phyloP scores from a whole-genome alignment of 768 basidiomycete genomes.

The Trametes villosa region DNA sequence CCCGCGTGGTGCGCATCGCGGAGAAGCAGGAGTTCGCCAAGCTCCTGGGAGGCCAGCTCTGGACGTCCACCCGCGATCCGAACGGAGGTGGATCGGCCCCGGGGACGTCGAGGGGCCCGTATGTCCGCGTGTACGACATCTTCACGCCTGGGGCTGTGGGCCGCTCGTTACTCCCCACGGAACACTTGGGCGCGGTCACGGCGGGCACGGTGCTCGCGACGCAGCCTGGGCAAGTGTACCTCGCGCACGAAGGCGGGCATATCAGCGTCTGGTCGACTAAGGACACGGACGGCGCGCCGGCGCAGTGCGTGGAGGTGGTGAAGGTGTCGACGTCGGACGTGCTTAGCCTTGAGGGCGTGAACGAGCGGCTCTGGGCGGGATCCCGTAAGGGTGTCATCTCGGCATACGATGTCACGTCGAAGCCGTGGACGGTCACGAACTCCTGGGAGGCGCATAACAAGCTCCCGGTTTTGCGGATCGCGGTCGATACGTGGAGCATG shows the following conservation, averaged over 20 bases:
- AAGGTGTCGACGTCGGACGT: conserved; percentile 85
- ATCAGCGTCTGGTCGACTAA: conserved; percentile 77
- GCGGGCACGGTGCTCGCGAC: conserved; percentile 77
- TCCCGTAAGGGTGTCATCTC: conserved; percentile 80
- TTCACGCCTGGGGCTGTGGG: conserved; percentile 61
- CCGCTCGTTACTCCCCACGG: conserved; percentile 60
- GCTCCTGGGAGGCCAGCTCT: conserved; percentile 75
- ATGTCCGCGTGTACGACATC: conserved; percentile 82
- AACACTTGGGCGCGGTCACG: conserved; percentile 82
- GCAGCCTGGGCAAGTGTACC: conserved; percentile 66
- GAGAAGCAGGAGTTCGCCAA: conserved; percentile 85
- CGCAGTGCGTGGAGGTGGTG: conserved; percentile 72
- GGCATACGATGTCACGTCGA: conserved; percentile 72
- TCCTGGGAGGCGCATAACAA: conserved; percentile 81
- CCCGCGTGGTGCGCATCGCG: conserved; percentile 66
- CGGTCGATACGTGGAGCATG: conserved; percentile 78
- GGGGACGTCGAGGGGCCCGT: conserved; percentile 58
- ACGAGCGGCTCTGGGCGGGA: conserved; percentile 86
- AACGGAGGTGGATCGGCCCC: conserved; percentile 36
- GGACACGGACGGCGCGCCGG: conserved; percentile 56
- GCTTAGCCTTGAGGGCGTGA: conserved; percentile 82
- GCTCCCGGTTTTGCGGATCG: conserved; percentile 64
- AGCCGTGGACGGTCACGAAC: conserved; percentile 88
- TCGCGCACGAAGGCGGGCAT: conserved; percentile 92
- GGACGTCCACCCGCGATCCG: conserved; percentile 73